A percentile compares a stretch with the other conserved stretches of the same genome.
Evolutionary conservation across 495 filamentous ascomycete species (phyloP).

Genomic region (Penicillium ochrochloron): DNA sequence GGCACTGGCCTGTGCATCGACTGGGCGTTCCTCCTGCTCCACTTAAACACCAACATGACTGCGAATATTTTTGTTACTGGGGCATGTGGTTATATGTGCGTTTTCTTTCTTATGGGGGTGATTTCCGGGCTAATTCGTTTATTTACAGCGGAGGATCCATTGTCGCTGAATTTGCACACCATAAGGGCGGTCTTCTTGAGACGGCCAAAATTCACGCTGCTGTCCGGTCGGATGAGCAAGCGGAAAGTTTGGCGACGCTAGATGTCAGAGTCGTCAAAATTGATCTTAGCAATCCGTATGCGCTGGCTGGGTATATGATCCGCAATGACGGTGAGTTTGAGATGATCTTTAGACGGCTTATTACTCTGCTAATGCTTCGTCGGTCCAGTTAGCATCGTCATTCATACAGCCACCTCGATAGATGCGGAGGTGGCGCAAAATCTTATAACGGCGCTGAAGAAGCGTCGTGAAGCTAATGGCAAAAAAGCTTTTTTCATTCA

Average conservation of each 20-base stretch:
- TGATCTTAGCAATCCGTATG: constrained; percentile 12
- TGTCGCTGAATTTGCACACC: constrained; percentile 3
- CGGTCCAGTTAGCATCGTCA: constrained; percentile 11
- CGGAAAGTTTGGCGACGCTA: constrained; percentile 7
- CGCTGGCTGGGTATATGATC: constrained; percentile 10
- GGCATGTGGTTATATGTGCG: constrained; percentile 9
- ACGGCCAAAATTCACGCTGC: constrained; percentile 10
- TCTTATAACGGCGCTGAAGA: constrained; percentile 7
- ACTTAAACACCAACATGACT: constrained; percentile 2
- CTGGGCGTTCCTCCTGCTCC: background rate
- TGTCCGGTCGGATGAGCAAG: constrained; percentile 17
- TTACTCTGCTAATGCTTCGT: background rate
- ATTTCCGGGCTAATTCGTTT: background rate
- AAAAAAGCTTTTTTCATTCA: constrained; percentile 12
- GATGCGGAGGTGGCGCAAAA: constrained; percentile 6
- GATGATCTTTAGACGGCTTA: background rate
- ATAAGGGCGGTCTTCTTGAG: constrained; percentile 6
- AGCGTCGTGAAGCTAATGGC: constrained; percentile 9
- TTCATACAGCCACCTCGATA: constrained; percentile 15
- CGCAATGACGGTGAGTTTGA: constrained; percentile 12
- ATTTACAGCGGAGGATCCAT: constrained; percentile 5
- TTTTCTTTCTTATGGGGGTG: background rate
- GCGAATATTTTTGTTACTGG: constrained; percentile 14
- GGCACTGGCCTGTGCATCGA: background rate
- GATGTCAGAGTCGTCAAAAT: constrained; percentile 7